Evolutionary conservation across 148 eudicot species (phyloP).

Genomic region (Selenicereus undatus): DNA sequence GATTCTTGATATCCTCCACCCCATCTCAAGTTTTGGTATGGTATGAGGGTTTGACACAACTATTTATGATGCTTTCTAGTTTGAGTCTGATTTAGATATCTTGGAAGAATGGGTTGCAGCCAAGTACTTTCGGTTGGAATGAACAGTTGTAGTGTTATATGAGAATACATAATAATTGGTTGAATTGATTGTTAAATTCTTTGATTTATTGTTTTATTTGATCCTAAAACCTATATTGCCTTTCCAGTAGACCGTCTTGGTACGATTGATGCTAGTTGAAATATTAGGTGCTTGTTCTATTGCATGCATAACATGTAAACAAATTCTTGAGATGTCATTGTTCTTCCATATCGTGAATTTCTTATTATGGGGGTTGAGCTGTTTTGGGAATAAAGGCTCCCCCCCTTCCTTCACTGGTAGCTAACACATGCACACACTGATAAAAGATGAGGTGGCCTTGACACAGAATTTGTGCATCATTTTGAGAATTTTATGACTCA

Average conservation of each 20-base stretch:
- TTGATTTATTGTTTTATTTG: neutral
- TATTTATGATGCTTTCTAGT: neutral
- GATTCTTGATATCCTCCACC: neutral
- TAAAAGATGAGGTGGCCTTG: neutral
- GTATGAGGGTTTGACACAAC: neutral
- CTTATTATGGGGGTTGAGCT: neutral
- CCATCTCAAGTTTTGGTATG: neutral
- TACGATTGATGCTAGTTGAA: neutral
- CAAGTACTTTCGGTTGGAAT: neutral
- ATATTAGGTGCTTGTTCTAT: neutral
- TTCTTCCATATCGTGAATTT: neutral
- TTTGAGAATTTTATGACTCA: slow-evolving; percentile 22
- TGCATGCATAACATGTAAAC: neutral
- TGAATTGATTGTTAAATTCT: neutral
- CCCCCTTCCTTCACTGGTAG: too few species aligned
- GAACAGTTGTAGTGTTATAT: neutral
- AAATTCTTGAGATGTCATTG: neutral
- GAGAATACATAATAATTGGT: neutral
- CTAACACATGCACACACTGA: neutral
- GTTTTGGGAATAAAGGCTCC: neutral
- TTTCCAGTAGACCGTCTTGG: neutral
- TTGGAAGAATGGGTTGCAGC: too few species aligned
- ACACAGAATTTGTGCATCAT: neutral
- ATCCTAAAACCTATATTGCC: neutral
- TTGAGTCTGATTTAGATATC: too few species aligned